A percentile compares a stretch with the other conserved stretches of the same genome.
Evolutionary conservation across 2,329 filamentous ascomycete species (phyloP).

Genomic region (Cytospora leucostoma): DNA sequence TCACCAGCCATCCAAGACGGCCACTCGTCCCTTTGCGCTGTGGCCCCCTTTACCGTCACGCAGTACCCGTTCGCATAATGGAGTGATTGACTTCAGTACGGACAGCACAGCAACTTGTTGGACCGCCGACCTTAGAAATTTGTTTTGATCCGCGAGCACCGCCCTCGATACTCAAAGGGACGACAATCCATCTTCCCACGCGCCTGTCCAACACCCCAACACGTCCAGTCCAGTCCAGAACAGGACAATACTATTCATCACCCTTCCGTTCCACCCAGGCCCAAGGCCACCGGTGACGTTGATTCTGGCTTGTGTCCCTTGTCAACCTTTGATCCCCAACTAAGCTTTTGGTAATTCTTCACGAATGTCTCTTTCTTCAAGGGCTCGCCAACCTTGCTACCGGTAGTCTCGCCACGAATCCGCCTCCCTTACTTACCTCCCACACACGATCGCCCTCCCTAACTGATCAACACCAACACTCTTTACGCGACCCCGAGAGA

Average conservation of each 20-base stretch:
- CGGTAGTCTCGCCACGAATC: constrained; percentile 27
- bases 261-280: constrained; percentile 1
- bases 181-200: constrained; percentile 13
- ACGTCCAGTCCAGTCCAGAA: constrained; percentile 2
- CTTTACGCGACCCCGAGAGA: constrained; percentile 9
- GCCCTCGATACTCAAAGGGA: constrained; percentile 15
- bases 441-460: constrained; percentile 1
- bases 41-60: constrained; percentile 24
- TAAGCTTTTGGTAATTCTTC: constrained; percentile 18
- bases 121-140: constrained; percentile 16
- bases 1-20: background rate
- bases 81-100: constrained; percentile 13
- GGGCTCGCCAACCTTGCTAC: constrained; percentile 28
- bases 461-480: constrained; percentile 21
- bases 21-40: constrained; percentile 20
- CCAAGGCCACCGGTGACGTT: constrained; percentile 21
- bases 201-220: constrained; percentile 11
- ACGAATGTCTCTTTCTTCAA: constrained; percentile 29
- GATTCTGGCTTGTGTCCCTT: constrained; percentile 20
- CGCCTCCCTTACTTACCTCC: constrained; percentile 14
- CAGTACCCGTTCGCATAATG: constrained; percentile 21
- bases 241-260: background rate
- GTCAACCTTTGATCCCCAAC: constrained; percentile 1
- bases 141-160: constrained; percentile 18
- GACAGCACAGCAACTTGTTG: constrained; percentile 19